Evolutionary conservation across 2,329 filamentous ascomycete species (phyloP).

Genomic region (Aspergillus costaricaensis): DNA sequence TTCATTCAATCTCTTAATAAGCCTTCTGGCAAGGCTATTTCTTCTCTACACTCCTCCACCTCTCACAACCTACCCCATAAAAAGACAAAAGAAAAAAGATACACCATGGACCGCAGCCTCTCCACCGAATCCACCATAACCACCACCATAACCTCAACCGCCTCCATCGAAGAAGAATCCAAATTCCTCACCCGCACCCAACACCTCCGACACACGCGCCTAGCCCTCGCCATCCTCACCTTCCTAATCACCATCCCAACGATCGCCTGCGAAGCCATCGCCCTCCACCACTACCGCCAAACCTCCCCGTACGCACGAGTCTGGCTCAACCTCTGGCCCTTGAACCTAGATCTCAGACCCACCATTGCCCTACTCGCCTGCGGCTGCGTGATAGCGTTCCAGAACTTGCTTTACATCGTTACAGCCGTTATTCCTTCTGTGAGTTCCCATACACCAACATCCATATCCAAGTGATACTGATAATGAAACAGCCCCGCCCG

Average conservation of each 20-base stretch:
- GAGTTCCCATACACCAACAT: conserved; percentile 7
- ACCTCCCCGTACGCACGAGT: conserved; percentile 38
- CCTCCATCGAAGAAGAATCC: conserved; percentile 41
- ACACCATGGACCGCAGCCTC: neutral
- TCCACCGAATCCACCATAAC: conserved; percentile 14
- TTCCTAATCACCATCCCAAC: conserved; percentile 33
- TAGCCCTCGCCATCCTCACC: conserved; percentile 37
- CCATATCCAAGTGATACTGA: neutral
- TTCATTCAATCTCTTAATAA: neutral
- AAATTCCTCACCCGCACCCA: conserved; percentile 37
- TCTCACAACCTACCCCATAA: neutral
- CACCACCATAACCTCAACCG: conserved; percentile 33
- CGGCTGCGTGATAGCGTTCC: conserved; percentile 38
- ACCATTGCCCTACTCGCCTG: conserved; percentile 40
- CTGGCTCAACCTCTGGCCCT: conserved; percentile 45
- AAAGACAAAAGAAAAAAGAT: neutral
- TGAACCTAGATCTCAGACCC: conserved; percentile 45
- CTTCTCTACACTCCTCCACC: neutral
- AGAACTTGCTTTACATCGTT: conserved; percentile 36
- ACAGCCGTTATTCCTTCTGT: conserved; percentile 41
- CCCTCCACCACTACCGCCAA: conserved; percentile 41
- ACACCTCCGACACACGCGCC: conserved; percentile 36
- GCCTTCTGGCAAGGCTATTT: conserved; percentile 18
- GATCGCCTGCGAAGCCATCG: conserved; percentile 41
- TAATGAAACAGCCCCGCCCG: conserved; percentile 34